Evolutionary conservation across 2,329 filamentous ascomycete genomes (phyloP).

Genomic region (Cladosporium sp.): DNA sequence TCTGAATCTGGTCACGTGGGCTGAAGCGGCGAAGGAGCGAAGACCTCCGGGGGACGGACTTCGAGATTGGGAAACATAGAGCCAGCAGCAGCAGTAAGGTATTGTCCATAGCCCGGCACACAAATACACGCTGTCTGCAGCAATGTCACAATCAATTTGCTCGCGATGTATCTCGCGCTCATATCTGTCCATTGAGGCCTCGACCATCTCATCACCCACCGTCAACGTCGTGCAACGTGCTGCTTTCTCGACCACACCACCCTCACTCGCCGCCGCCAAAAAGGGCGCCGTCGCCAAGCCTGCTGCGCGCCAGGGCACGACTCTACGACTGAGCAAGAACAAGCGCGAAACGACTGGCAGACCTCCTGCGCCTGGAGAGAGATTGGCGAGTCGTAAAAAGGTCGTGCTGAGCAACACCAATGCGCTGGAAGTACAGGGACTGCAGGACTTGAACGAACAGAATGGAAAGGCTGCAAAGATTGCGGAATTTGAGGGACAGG

Average conservation of each 20-base stretch:
- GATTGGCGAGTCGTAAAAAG: conserved; percentile 82
- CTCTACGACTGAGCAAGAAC: conserved; percentile 34
- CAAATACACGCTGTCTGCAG: neutral
- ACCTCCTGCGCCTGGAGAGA: conserved; percentile 64
- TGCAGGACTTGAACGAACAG: conserved; percentile 60
- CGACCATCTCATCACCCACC: conserved; percentile 10
- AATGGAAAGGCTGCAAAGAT: conserved; percentile 43
- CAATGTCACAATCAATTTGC: conserved; percentile 23
- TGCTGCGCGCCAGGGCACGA: conserved; percentile 26
- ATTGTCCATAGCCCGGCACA: neutral
- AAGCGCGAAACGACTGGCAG: conserved; percentile 28
- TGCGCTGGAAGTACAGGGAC: conserved; percentile 72
- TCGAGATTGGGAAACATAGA: neutral
- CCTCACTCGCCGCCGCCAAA: conserved; percentile 32
- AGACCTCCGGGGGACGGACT: conserved; percentile 5
- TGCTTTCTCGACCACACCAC: conserved; percentile 37
- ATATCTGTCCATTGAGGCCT: conserved; percentile 14
- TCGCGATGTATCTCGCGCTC: conserved; percentile 27
- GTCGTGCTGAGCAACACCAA: conserved; percentile 94
- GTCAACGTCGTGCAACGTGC: conserved; percentile 25
- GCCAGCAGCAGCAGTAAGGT: neutral
- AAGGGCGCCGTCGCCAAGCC: conserved; percentile 27
- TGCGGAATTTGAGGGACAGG: conserved; percentile 57
- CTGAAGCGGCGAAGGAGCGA: neutral
- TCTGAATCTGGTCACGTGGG: conserved; percentile 1